Evolutionary conservation across 108 stramenopile species (phyloP), one percentile per base, ranked within the genome.

Genomic region (Cyclotella sp.): DNA sequence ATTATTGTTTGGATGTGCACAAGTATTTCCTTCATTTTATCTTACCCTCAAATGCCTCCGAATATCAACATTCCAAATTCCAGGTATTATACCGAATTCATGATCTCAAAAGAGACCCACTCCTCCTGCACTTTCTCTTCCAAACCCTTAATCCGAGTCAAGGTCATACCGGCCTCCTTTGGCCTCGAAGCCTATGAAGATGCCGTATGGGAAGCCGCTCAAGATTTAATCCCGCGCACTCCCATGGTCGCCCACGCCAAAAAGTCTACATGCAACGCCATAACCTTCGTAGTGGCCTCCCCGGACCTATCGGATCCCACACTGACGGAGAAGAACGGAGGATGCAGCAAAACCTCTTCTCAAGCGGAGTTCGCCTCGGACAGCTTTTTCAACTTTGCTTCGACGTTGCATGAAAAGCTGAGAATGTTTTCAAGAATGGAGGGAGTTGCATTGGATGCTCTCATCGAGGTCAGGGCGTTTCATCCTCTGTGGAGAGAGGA

Each of bases 141-240:
- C 34, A 72, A 46, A 57, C 72, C 72, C 13, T 28, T 27, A 18
- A 42, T 81, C 16, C 67, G 77, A 21, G 22, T 83, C 55, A 83
- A 78, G 52, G 77, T 83, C 10, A 60, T 83, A 0, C 82, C 82
- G 8, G 82, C 82, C 9, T 83, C 82, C 4, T 83, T 83, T 34
- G 82, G 82, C 22, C 69, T 83, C 0, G 82, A 83, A 45, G 77
- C 64, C 27, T 77, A 78, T 46, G 77, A 83, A 52, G 77, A 83
- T 53, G 82, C 72, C 0, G 21, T 83, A 15, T 78, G 82, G 77
- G 82, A 83, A 40, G 82, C 82, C 2, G 26, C 55, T 0, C 71
- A 78, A 60, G 75, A 68, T 16, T 28, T 80, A 53, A 6, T 64
- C 28, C 39, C 46, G 40, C 39, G 57, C 30, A 46, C 45, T 28